A percentile compares a stretch with the other conserved stretches of the same genome.
phyloP scores from a whole-genome alignment of 805 yeast species.

The Pichia occidentalis region DNA sequence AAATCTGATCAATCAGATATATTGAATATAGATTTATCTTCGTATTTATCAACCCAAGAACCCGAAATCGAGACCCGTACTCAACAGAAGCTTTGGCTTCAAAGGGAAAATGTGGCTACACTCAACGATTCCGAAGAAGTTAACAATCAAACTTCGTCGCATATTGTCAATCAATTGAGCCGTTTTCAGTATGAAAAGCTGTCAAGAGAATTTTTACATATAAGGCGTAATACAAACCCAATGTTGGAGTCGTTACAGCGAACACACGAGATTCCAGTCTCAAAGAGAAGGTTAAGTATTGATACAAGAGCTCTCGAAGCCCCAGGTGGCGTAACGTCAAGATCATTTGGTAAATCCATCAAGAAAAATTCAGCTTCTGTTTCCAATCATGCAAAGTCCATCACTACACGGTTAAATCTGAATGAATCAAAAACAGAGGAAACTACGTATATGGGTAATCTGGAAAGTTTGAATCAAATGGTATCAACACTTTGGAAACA shows the following conservation, averaged over 20 bases:
- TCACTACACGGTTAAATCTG: conserved; percentile 4
- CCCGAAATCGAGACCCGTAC: conserved; percentile 58
- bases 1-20: neutral
- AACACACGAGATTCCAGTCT: conserved; percentile 24
- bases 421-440: conserved; percentile 4
- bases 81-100: conserved; percentile 80
- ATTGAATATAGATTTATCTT: conserved; percentile 14
- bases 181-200: conserved; percentile 75
- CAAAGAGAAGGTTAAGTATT: neutral
- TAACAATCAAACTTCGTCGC: conserved; percentile 22
- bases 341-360: neutral
- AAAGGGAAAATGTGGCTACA: conserved; percentile 56
- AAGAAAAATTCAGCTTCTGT: neutral
- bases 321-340: neutral
- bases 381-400: neutral
- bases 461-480: conserved; percentile 7
- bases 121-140: conserved; percentile 43
- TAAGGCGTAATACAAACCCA: conserved; percentile 66
- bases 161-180: conserved; percentile 34
- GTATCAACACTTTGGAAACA: conserved; percentile 14
- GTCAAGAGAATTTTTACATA: conserved; percentile 65
- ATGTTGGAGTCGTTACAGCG: conserved; percentile 56
- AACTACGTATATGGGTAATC: conserved; percentile 6
- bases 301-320: neutral
- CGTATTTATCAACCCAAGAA: conserved; percentile 31